Evolutionary conservation across 2,329 filamentous ascomycete genomes (phyloP).

Genomic region (Alternaria conjuncta): DNA sequence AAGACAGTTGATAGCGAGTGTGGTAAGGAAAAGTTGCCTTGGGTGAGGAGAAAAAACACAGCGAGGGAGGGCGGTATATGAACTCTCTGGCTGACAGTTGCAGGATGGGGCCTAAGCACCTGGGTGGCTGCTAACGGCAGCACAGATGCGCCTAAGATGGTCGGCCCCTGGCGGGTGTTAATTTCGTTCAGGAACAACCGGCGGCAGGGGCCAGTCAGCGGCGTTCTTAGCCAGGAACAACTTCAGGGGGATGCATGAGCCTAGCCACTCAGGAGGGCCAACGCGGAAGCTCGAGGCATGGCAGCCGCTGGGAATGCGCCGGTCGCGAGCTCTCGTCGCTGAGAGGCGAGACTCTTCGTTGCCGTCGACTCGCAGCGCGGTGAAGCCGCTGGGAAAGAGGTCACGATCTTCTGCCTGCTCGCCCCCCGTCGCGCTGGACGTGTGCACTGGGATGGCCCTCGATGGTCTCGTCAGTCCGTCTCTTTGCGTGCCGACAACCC

Average conservation of each 20-base stretch:
- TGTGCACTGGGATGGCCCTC: not conserved
- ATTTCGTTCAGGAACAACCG: slow-evolving; percentile 43
- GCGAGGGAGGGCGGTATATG: slow-evolving; percentile 38
- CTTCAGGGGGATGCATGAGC: slow-evolving; percentile 20
- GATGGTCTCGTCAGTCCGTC: not conserved
- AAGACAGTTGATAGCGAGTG: slow-evolving; percentile 44
- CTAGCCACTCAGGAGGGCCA: slow-evolving; percentile 29
- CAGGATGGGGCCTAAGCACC: slow-evolving; percentile 38
- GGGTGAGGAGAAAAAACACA: slow-evolving; percentile 32
- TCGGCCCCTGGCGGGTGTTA: slow-evolving; percentile 43
- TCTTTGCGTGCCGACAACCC: slow-evolving; percentile 18
- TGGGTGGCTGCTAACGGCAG: slow-evolving; percentile 15
- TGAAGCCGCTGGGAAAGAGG: slow-evolving; percentile 8
- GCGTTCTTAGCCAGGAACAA: slow-evolving; percentile 33
- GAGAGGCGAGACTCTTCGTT: slow-evolving; percentile 19
- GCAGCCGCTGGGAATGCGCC: slow-evolving; percentile 44
- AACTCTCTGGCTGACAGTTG: slow-evolving; percentile 36
- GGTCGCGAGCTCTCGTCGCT: slow-evolving; percentile 73
- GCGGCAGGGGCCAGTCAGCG: slow-evolving; percentile 36
- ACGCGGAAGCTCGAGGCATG: slow-evolving; percentile 16
- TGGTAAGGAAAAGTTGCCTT: slow-evolving; percentile 45
- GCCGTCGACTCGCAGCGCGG: slow-evolving; percentile 2
- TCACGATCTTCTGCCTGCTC: slow-evolving; percentile 1
- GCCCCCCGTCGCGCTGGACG: not conserved
- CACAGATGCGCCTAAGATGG: slow-evolving; percentile 24